Evolutionary conservation across 169 alveolate species (phyloP).

Genomic region (Eimeria falciformis): DNA sequence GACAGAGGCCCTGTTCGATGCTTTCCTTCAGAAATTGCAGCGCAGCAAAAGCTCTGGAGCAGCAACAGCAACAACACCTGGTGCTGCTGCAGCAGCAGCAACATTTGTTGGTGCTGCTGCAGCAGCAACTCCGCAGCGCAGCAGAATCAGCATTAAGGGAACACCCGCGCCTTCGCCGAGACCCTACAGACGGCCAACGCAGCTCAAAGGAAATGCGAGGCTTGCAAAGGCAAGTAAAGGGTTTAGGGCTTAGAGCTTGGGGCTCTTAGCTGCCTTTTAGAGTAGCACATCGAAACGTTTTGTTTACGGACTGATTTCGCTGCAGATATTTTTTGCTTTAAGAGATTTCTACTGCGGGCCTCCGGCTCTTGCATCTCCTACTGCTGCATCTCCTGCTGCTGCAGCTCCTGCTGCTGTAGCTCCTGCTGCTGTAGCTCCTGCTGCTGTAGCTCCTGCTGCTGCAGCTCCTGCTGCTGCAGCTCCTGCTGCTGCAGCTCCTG

Average conservation of each 20-base stretch:
- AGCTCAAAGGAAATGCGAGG: conserved; percentile 17
- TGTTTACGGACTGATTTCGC: background rate
- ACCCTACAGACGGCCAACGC: background rate
- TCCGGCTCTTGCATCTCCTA: background rate
- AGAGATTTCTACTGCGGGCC: conserved; percentile 7
- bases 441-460: no score
- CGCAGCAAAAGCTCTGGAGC: background rate
- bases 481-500: background rate
- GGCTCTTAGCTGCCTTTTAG: background rate
- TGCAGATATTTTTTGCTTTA: background rate
- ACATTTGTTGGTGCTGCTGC: background rate
- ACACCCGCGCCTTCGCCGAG: background rate
- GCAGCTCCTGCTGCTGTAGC: background rate
- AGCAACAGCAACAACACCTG: background rate
- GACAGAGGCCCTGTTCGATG: conserved; percentile 26
- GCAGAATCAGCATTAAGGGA: conserved; percentile 25
- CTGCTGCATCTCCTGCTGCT: background rate
- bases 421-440: no score
- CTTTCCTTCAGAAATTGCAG: conserved; percentile 1
- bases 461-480: no score
- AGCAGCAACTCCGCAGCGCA: background rate
- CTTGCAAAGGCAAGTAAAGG: background rate
- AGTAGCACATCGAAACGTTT: background rate
- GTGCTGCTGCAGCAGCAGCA: background rate
- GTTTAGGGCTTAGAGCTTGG: background rate